phyloP scores from a whole-genome alignment of 2,329 filamentous ascomycete species.

The Plectosphaerella plurivora region DNA sequence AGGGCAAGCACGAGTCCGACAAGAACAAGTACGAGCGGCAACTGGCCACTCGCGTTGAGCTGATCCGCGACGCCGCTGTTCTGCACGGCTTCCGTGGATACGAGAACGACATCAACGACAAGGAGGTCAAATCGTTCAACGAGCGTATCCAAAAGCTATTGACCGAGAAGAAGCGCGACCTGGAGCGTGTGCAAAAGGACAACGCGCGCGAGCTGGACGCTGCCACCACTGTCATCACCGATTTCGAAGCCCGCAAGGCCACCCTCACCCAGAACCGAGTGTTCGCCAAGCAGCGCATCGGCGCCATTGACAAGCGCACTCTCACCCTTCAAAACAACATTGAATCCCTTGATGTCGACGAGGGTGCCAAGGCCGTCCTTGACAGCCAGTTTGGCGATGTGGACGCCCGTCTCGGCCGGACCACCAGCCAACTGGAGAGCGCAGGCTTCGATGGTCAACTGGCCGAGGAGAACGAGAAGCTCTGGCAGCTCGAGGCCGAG shows the following conservation, averaged over 20 bases:
- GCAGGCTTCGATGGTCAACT: constrained; percentile 70
- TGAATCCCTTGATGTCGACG: constrained; percentile 74
- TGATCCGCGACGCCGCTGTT: constrained; percentile 75
- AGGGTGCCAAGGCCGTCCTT: constrained; percentile 74
- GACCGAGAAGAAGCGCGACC: constrained; percentile 71
- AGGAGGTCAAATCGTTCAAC: constrained; percentile 71
- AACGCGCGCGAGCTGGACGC: constrained; percentile 69
- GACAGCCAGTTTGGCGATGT: constrained; percentile 70
- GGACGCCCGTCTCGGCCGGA: constrained; percentile 54
- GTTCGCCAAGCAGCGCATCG: constrained; percentile 67
- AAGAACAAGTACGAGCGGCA: constrained; percentile 84
- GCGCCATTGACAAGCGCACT: constrained; percentile 67
- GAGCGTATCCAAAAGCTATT: constrained; percentile 70
- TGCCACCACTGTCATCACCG: constrained; percentile 67
- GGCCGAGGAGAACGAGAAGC: constrained; percentile 57
- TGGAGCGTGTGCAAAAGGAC: constrained; percentile 71
- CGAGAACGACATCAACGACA: constrained; percentile 72
- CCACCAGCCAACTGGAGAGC: constrained; percentile 57
- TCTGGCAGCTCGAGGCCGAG: constrained; percentile 67
- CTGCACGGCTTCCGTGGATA: constrained; percentile 79
- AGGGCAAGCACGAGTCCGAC: constrained; percentile 78
- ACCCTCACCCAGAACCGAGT: constrained; percentile 70
- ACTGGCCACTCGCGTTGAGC: constrained; percentile 61
- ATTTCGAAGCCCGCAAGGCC: constrained; percentile 70
- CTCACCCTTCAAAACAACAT: constrained; percentile 62